phyloP scores from a whole-genome alignment of 352 stramenopile genomes.

The Pythium graminicola region DNA sequence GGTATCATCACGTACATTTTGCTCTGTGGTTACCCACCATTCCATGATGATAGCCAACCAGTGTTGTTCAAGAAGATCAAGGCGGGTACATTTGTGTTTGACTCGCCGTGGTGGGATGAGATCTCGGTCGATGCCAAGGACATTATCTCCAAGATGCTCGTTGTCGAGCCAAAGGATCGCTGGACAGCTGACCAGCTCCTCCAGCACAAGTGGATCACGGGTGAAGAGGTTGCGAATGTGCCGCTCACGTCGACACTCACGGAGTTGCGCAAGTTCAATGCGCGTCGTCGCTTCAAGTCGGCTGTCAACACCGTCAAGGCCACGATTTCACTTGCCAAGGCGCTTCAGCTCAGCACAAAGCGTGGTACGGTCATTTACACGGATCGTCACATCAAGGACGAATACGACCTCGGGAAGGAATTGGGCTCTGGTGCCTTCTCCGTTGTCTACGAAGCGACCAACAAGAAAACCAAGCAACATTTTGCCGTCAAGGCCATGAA shows the following conservation, averaged over 20 bases:
- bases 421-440: conserved; percentile 50
- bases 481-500: conserved; percentile 58
- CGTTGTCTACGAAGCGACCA: conserved; percentile 37
- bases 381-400: conserved; percentile 26
- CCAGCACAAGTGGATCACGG: conserved; percentile 87
- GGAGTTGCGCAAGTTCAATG: conserved; percentile 91
- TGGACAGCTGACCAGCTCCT: conserved; percentile 64
- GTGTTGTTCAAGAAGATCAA: conserved; percentile 75
- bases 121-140: conserved; percentile 74
- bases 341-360: conserved; percentile 36
- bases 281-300: conserved; percentile 90
- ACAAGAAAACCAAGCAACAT: conserved; percentile 36
- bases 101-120: conserved; percentile 78
- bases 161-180: conserved; percentile 78
- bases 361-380: conserved; percentile 24
- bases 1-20: conserved; percentile 88
- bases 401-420: conserved; percentile 32
- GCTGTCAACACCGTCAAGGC: conserved; percentile 88
- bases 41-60: conserved; percentile 89
- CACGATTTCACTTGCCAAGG: conserved; percentile 72
- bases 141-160: conserved; percentile 87
- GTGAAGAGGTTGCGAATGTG: conserved; percentile 54
- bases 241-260: conserved; percentile 79
- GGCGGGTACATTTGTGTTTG: conserved; percentile 60
- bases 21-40: conserved; percentile 77